Conservation (phyloP, 352 stramenopile species). For the Phytopythium delawarense region DNA sequence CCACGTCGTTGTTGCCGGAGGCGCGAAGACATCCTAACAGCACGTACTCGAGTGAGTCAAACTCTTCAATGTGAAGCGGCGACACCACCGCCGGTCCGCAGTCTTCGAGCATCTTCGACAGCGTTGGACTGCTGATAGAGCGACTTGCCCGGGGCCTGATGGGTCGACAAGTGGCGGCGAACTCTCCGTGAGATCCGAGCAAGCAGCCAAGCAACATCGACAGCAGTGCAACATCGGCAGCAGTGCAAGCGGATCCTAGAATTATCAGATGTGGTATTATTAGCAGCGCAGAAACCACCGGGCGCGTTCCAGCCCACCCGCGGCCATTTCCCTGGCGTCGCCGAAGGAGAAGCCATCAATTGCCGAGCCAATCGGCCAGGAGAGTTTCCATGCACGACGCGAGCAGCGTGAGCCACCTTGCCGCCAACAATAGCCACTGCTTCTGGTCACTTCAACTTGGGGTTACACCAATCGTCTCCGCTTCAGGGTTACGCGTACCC, state of each 20-base stretch:
- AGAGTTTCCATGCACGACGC: too few species aligned
- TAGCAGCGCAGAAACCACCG: neutral
- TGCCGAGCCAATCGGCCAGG: too few species aligned
- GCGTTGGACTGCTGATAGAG: neutral
- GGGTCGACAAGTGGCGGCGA: neutral
- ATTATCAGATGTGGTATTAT: slow-evolving; percentile 5
- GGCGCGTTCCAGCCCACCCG: neutral
- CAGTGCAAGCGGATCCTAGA: neutral
- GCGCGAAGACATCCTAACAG: neutral
- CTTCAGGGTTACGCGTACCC: neutral
- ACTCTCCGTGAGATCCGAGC: too few species aligned
- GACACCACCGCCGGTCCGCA: neutral
- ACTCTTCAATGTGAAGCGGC: neutral
- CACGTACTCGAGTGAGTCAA: slow-evolving; percentile 4
- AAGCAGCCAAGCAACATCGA: too few species aligned
- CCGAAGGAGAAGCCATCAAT: too few species aligned
- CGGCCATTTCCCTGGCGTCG: too few species aligned
- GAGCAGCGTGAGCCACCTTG: too few species aligned
- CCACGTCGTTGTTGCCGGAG: slow-evolving; percentile 2
- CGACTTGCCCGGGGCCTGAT: neutral
- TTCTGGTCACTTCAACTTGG: neutral
- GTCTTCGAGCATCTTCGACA: neutral
- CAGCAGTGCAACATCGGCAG: neutral
- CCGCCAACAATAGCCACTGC: neutral
- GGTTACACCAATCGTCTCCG: neutral